These are phyloP conservation scores for Rutstroemia sp. DNA, from an alignment of 2,329 filamentous ascomycete genomes.

Conservation along the genomic window DNA sequence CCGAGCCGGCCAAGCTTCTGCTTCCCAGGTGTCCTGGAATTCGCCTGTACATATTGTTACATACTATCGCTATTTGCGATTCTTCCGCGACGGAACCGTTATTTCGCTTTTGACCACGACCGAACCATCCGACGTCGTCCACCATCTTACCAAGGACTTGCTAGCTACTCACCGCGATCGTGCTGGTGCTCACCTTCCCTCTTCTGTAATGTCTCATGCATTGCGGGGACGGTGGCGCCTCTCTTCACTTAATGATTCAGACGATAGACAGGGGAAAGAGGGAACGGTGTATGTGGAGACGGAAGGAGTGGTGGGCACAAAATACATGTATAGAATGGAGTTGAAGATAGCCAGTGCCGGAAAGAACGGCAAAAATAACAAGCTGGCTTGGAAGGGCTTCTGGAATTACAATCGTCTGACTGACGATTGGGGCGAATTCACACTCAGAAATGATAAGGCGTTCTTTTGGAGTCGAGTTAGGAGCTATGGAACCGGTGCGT, in stretches of 20 bases:
- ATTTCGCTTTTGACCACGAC: slow-evolving; percentile 74
- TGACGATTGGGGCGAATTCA: slow-evolving; percentile 84
- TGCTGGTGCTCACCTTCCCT: slow-evolving; percentile 32
- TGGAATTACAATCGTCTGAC: slow-evolving; percentile 87
- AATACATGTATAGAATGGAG: slow-evolving; percentile 83
- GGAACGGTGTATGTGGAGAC: slow-evolving; percentile 40
- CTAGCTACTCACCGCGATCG: slow-evolving; percentile 34
- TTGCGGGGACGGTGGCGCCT: slow-evolving; percentile 60
- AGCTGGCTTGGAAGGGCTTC: slow-evolving; percentile 80
- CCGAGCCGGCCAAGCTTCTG: slow-evolving; percentile 67
- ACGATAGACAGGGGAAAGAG: slow-evolving; percentile 39
- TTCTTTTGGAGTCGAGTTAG: slow-evolving; percentile 62
- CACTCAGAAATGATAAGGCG: slow-evolving; percentile 53
- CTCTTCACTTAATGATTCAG: slow-evolving; percentile 26
- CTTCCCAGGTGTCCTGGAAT: slow-evolving; percentile 66
- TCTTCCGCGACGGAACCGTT: slow-evolving; percentile 82
- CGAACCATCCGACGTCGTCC: slow-evolving; percentile 82
- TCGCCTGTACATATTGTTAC: slow-evolving; percentile 91
- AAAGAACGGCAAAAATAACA: slow-evolving; percentile 68
- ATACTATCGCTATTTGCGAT: slow-evolving; percentile 93
- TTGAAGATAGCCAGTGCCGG: slow-evolving; percentile 60
- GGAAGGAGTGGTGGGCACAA: slow-evolving; percentile 60
- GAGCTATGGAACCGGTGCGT: slow-evolving; percentile 49
- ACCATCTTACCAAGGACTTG: slow-evolving; percentile 68
- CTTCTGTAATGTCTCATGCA: slow-evolving; percentile 58